Evolutionary conservation across 139 green algal species (phyloP).

Genomic region (Closterium sp.): DNA sequence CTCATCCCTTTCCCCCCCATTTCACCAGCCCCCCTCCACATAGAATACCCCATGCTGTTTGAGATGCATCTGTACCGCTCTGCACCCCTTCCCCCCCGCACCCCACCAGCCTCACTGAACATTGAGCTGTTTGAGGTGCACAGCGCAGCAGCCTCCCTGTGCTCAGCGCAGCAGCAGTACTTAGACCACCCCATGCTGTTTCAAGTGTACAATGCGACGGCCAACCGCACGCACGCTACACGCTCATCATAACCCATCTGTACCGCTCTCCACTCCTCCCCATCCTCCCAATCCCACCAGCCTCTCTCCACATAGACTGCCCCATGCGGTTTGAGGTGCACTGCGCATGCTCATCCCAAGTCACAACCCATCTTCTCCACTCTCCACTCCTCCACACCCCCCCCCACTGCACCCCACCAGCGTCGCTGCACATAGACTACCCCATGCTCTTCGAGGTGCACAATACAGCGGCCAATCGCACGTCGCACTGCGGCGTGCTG

Average conservation of each 20-base stretch:
- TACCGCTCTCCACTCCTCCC: not conserved
- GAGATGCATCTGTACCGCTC: constrained; percentile 37
- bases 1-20: no score
- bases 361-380: not conserved
- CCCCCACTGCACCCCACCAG: constrained; percentile 33
- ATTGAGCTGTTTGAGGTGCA: no score
- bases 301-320: constrained; percentile 7
- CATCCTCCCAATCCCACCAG: constrained; percentile 5
- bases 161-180: no score
- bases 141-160: no score
- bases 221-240: constrained; percentile 26
- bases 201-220: not conserved
- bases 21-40: not conserved
- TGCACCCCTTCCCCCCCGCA: no score
- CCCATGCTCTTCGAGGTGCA: constrained; percentile 97
- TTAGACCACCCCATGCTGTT: not conserved
- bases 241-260: no score
- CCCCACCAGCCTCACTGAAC: no score
- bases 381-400: not conserved
- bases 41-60: constrained; percentile 99
- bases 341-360: not conserved
- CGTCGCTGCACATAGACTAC: constrained; percentile 94
- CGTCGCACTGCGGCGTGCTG: constrained; percentile 95
- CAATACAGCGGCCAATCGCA: constrained; percentile 63
- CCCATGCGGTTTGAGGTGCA: not conserved